Base-by-base conservation (phyloP, 208 protist species). In the Trypanosoma lewisi region DNA sequence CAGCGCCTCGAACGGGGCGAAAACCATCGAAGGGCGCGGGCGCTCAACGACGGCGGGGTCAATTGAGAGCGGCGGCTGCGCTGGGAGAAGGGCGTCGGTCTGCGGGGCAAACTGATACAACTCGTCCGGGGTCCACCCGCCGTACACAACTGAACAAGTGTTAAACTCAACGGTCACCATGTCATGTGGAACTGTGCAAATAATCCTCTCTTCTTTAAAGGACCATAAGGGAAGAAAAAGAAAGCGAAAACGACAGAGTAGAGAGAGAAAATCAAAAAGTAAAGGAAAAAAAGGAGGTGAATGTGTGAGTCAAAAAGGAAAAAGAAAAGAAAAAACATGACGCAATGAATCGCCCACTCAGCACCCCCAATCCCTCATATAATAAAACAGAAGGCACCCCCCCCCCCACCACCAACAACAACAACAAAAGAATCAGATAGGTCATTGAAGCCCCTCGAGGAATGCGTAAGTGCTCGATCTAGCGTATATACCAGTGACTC, bases 381-480 rank as follows among this genome's bases (percentile, higher is more conserved):
- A n/a, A n/a, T n/a, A n/a, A n/a, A n/a, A n/a, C n/a, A n/a, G n/a
- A n/a, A n/a, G n/a, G n/a, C n/a, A n/a, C n/a, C n/a, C n/a, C n/a
- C n/a, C n/a, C n/a, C n/a, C n/a, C n/a, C n/a, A n/a, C n/a, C n/a
- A n/a, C n/a, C n/a, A n/a, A n/a, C n/a, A n/a, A 21, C 42, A 47
- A 9, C 42, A 47, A 21, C 42, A 47, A 47, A 2, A 47, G 9
- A 16, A 21, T 11, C 27, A 36, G 23, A 41, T 28, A 41, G 1
- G 1, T 58, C 78, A 94, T 52, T 71, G 69, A 7, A 78, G 57
- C 2, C 89, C 89, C 52, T 95, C 75, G n/a, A 95, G 61, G 36
- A 93, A 73, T 50, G 75, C 79, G 64, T 91, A 95, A 9, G 78
- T 89, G 64, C 85, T 92, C 1, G 77, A 89, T 14, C 89, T 73